Evolutionary conservation across 352 stramenopile species (phyloP).

Genomic region (Phytophthora sojae): DNA sequence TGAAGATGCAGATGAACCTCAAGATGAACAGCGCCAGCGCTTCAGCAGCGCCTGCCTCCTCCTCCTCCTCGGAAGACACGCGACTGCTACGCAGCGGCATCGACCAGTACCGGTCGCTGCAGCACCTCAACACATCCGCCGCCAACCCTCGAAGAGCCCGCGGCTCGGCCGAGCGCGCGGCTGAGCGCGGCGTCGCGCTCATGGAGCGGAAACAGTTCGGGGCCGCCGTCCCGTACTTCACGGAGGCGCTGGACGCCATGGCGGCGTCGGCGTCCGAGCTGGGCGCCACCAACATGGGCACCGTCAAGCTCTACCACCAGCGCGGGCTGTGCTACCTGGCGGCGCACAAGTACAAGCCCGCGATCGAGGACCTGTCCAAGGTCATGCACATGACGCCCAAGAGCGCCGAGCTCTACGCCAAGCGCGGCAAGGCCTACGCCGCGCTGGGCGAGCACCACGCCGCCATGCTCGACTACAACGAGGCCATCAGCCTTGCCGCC

Average conservation of each 20-base stretch:
- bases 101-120: slow-evolving; percentile 73
- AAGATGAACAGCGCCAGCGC: slow-evolving; percentile 38
- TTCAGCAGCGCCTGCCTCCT: background rate
- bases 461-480: slow-evolving; percentile 72
- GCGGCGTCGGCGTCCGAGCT: slow-evolving; percentile 12
- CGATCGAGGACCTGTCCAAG: slow-evolving; percentile 76
- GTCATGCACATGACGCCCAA: slow-evolving; percentile 77
- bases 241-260: slow-evolving; percentile 50
- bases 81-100: slow-evolving; percentile 64
- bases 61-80: slow-evolving; percentile 22
- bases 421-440: slow-evolving; percentile 69
- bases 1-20: slow-evolving; percentile 60
- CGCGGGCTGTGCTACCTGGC: slow-evolving; percentile 66
- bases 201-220: slow-evolving; percentile 67
- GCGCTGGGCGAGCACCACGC: slow-evolving; percentile 56
- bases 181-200: slow-evolving; percentile 52
- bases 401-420: slow-evolving; percentile 72
- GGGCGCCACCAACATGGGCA: slow-evolving; percentile 15
- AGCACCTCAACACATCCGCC: slow-evolving; percentile 35
- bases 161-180: slow-evolving; percentile 22
- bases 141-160: slow-evolving; percentile 12
- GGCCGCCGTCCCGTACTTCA: slow-evolving; percentile 64
- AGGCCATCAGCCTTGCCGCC: slow-evolving; percentile 62
- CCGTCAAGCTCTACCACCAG: slow-evolving; percentile 70
- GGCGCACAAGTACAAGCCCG: slow-evolving; percentile 61